Percentiles rank a stretch among this genome's conserved stretches.
These are phyloP conservation scores for Metschnikowia orientalis DNA, from an alignment of 805 yeast species.

Conservation along the genomic window DNA sequence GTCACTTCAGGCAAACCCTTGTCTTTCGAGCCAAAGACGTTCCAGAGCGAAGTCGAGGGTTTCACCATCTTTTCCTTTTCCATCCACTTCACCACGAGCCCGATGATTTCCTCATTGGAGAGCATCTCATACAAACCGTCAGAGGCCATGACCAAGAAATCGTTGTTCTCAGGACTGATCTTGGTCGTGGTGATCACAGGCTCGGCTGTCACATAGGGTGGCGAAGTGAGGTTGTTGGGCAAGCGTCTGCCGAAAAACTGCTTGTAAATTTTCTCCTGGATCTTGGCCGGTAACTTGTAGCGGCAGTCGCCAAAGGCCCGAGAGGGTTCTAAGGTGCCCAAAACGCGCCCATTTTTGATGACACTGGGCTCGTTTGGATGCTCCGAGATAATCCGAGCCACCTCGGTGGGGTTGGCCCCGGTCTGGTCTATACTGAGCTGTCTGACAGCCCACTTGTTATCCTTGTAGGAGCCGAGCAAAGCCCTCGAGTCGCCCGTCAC, in stretches of 20 bases:
- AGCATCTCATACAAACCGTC: constrained; percentile 93
- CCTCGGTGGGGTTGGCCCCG: constrained; percentile 86
- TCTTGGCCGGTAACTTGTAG: constrained; percentile 74
- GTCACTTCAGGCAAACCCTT: constrained; percentile 57
- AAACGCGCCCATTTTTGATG: constrained; percentile 79
- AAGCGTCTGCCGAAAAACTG: constrained; percentile 77
- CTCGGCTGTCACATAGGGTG: constrained; percentile 97
- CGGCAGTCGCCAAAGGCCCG: constrained; percentile 97
- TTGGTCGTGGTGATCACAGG: constrained; percentile 86
- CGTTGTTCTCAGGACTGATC: constrained; percentile 64
- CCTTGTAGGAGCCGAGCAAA: constrained; percentile 67
- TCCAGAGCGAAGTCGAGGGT: constrained; percentile 47
- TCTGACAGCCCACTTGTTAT: constrained; percentile 79
- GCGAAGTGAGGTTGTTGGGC: constrained; percentile 72
- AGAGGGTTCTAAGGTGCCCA: constrained; percentile 92
- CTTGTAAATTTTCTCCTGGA: constrained; percentile 69
- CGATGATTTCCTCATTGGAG: constrained; percentile 88
- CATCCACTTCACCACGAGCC: constrained; percentile 91
- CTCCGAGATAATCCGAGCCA: constrained; percentile 71
- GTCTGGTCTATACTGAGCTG: constrained; percentile 91
- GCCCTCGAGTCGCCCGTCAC: constrained; percentile 97
- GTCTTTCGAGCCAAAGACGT: constrained; percentile 37
- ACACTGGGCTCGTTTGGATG: constrained; percentile 91
- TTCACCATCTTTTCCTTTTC: constrained; percentile 62
- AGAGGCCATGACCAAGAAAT: constrained; percentile 86